Conservation (phyloP, 2,329 filamentous ascomycete species). For the Plenodomus biglobosus region DNA sequence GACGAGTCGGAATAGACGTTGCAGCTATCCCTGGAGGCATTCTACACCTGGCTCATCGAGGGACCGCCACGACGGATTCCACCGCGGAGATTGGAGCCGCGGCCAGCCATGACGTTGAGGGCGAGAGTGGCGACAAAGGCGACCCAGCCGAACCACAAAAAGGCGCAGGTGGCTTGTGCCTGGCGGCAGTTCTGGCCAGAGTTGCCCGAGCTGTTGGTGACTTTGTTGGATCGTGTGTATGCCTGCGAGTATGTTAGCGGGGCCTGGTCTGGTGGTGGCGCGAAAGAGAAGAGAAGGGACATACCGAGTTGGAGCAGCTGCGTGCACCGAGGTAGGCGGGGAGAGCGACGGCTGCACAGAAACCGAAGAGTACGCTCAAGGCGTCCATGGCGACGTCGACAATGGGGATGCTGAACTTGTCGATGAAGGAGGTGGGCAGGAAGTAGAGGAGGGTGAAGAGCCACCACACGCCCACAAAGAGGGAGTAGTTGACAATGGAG, state of each 20-base stretch:
- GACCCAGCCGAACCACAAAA: constrained; percentile 77
- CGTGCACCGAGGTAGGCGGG: constrained; percentile 68
- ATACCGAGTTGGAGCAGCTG: constrained; percentile 65
- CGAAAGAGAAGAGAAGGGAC: constrained; percentile 22
- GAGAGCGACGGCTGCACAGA: constrained; percentile 70
- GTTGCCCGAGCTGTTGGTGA: constrained; percentile 64
- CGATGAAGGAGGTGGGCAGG: constrained; percentile 58
- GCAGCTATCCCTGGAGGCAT: constrained; percentile 13
- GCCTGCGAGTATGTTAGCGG: no score
- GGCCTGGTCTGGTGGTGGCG: no score
- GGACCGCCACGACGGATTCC: constrained; percentile 51
- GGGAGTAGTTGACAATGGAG: constrained; percentile 61
- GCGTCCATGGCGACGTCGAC: constrained; percentile 60
- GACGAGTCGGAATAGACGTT: constrained; percentile 25
- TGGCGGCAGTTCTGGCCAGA: constrained; percentile 69
- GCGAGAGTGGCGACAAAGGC: constrained; percentile 59
- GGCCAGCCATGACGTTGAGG: constrained; percentile 58
- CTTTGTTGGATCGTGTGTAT: constrained; percentile 54
- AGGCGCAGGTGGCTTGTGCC: constrained; percentile 72
- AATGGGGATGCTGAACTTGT: constrained; percentile 56
- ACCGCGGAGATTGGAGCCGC: constrained; percentile 53
- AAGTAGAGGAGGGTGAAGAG: constrained; percentile 69
- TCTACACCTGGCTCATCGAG: constrained; percentile 60
- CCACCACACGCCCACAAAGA: constrained; percentile 68
- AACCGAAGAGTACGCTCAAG: constrained; percentile 66